Evolutionary conservation across 805 yeast genomes (phyloP), one percentile per base, ranked within the genome.

Genomic region (Geotrichum ghanense): DNA sequence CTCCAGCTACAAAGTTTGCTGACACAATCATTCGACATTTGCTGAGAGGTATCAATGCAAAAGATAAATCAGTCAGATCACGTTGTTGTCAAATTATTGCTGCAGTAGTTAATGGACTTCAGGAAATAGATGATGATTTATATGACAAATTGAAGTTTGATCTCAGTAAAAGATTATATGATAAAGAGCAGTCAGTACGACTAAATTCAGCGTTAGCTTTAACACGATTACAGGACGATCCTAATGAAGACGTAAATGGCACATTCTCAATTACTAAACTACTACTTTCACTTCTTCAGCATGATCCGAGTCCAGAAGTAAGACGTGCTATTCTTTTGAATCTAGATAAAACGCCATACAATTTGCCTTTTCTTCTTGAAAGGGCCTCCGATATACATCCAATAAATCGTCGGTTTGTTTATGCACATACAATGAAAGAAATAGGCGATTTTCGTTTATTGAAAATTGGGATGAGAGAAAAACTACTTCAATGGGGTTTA

Each of bases 301-400:
- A 81, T 57, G 98, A 90, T 63, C 75, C 42, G 17, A 81, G 82
- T 55, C 79, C 95, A 0, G 97, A 92, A 51, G 95, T 89, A 1
- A 73, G 97, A 53, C 72, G 95, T 50, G 88, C 94, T 0, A 90
- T 90, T 0, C 65, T 88, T 56, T 66, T 82, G 41, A 84, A 87
- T 58, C 61, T 90, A 25, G 77, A 73, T 21, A 81, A 79, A 53
- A 73, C 73, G 39, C 55, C 63, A 2, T 53, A 56, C 1, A 81
- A 88, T 0, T 66, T 76, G 17, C 77, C 81, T 1, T 71, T 69
- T 47, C 66, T 87, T 1, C 65, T 88, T 27, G 92, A 82, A 57
- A 73, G 97, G 49, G 95, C 95, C 0, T 73, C 95, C 48, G 98
- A 90, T 62, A 70, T 69, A 2, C 84, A 83, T 58, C 64, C 81